Conservation (phyloP, 2,329 filamentous ascomycete species). For the Fusarium sublunatum region DNA sequence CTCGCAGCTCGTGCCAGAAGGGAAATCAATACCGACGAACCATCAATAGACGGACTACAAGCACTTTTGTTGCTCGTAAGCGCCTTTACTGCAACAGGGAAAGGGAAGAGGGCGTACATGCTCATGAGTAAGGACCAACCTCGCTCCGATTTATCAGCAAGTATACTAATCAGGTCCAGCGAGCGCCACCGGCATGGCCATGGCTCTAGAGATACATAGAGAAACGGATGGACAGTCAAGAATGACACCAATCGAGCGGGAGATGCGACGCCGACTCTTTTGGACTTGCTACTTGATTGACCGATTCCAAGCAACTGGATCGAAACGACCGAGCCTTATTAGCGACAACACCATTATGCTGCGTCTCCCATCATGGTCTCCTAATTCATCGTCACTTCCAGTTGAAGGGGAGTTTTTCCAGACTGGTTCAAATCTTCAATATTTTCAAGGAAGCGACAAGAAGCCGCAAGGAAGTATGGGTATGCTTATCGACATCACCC, state of each 20-base stretch:
- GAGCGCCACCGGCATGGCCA: slow-evolving; percentile 82
- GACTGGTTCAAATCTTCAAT: slow-evolving; percentile 80
- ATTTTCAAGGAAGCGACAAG: slow-evolving; percentile 74
- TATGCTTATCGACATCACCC: slow-evolving; percentile 85
- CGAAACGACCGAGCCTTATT: slow-evolving; percentile 83
- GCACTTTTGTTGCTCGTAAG: slow-evolving; percentile 79
- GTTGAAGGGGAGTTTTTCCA: slow-evolving; percentile 86
- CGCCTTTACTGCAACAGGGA: slow-evolving; percentile 80
- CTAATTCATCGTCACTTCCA: slow-evolving; percentile 68
- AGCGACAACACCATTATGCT: slow-evolving; percentile 80
- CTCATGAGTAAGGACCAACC: slow-evolving; percentile 69
- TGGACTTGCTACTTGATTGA: slow-evolving; percentile 92
- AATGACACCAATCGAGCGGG: slow-evolving; percentile 75
- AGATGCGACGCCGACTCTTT: slow-evolving; percentile 82
- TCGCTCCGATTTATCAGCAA: neutral
- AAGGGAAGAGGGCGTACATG: slow-evolving; percentile 90
- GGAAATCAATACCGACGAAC: slow-evolving; percentile 82
- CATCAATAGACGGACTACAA: slow-evolving; percentile 81
- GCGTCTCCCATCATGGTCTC: slow-evolving; percentile 79
- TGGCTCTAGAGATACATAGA: slow-evolving; percentile 83
- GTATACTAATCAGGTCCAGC: slow-evolving; percentile 62
- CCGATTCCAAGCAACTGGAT: slow-evolving; percentile 83
- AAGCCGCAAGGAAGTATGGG: slow-evolving; percentile 80
- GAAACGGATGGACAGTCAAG: slow-evolving; percentile 74
- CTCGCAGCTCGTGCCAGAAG: slow-evolving; percentile 76